Conservation (phyloP, 768 basidiomycete species). For the Lentinula aciculospora region DNA sequence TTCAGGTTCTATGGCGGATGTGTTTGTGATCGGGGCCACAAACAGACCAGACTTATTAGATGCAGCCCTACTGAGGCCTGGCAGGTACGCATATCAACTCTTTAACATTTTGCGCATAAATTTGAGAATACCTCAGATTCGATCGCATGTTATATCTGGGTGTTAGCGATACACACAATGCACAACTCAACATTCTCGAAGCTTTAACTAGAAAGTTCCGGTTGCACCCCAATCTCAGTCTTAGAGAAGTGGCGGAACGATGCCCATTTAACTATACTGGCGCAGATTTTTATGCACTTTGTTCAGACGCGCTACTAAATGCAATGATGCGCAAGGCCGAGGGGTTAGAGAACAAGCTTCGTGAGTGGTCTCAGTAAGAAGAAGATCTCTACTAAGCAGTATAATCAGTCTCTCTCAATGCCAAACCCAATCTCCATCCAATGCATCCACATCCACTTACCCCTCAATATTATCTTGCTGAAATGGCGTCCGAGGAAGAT, state of each 20-base stretch:
- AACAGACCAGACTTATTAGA: constrained; percentile 92
- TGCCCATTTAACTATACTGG: constrained; percentile 96
- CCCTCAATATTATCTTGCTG: constrained; percentile 85
- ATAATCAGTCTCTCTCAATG: constrained; percentile 40
- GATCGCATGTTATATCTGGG: constrained; percentile 96
- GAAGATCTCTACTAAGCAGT: background rate
- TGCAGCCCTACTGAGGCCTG: constrained; percentile 83
- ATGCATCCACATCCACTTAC: constrained; percentile 67
- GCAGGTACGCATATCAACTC: constrained; percentile 41
- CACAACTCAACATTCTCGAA: constrained; percentile 80
- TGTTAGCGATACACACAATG: constrained; percentile 80
- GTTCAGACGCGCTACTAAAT: constrained; percentile 93
- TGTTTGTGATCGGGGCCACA: constrained; percentile 95
- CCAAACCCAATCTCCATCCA: constrained; percentile 26
- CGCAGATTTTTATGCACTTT: constrained; percentile 96
- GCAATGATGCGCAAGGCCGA: constrained; percentile 89
- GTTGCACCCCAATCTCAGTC: constrained; percentile 60
- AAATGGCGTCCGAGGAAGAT: constrained; percentile 67
- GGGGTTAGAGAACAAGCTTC: constrained; percentile 70
- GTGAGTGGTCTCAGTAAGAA: constrained; percentile 27
- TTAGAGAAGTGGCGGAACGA: constrained; percentile 55
- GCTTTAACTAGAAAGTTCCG: constrained; percentile 93
- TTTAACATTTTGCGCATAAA: background rate
- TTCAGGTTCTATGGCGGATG: constrained; percentile 47
- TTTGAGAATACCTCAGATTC: constrained; percentile 51